These are phyloP conservation scores for Rhododendron mucronatum DNA, from an alignment of 148 eudicot species.

Conservation along the genomic window DNA sequence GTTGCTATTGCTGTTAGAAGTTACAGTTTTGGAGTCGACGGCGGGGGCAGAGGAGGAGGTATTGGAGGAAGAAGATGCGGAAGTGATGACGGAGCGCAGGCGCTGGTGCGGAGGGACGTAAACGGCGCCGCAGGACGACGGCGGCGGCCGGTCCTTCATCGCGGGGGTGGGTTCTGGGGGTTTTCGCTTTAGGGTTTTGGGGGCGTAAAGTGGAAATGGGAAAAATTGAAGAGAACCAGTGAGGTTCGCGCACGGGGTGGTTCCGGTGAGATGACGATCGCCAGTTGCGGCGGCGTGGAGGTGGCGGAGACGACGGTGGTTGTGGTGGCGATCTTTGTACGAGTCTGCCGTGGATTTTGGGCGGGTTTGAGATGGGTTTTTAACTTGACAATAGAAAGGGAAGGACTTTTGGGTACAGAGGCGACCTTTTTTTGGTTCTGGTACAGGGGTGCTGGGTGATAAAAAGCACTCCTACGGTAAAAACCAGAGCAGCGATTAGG, in stretches of 20 bases:
- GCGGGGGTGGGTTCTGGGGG: conserved; percentile 1
- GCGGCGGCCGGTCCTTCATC: conserved; percentile 6
- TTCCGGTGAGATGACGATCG: background rate
- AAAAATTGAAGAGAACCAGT: conserved; percentile 21
- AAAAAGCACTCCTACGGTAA: too few relatives aligned
- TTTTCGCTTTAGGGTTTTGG: conserved; percentile 27
- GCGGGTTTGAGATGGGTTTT: too few relatives aligned
- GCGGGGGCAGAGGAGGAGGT: conserved; percentile 17
- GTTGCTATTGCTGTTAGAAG: background rate
- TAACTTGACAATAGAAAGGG: too few relatives aligned
- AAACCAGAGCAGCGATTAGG: too few relatives aligned
- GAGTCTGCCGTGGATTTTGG: background rate
- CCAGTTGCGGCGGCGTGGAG: background rate
- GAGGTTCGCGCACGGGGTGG: conserved; percentile 15
- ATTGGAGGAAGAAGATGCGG: conserved; percentile 33
- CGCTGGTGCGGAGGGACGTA: conserved; percentile 95
- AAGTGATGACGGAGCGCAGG: conserved; percentile 42
- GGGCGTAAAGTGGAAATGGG: conserved; percentile 1
- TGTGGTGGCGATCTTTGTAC: background rate
- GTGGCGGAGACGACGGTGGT: background rate
- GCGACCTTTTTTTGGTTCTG: too few relatives aligned
- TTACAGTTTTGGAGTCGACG: conserved; percentile 10
- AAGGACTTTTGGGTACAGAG: too few relatives aligned
- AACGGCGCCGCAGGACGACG: conserved; percentile 22
- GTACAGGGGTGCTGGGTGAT: too few relatives aligned